Conservation (phyloP, 768 basidiomycete species). For the Mycena olivaceomarginata region DNA sequence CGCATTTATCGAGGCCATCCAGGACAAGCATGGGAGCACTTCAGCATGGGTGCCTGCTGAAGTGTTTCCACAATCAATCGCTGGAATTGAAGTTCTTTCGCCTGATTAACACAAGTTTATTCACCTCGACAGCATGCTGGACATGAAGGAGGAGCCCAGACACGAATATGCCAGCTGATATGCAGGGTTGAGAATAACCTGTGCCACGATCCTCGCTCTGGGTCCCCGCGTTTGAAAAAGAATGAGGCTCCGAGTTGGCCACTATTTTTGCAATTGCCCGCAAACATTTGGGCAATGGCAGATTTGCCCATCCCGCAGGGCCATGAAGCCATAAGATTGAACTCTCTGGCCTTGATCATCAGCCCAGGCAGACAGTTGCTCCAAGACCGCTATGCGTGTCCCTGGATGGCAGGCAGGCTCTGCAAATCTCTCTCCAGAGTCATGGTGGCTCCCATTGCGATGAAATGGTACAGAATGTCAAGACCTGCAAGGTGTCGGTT, state of each 20-base stretch:
- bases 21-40: no score
- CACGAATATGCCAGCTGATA: conserved; percentile 47
- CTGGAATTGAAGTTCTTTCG: conserved; percentile 34
- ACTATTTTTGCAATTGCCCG: conserved; percentile 36
- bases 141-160: conserved; percentile 31
- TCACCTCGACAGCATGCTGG: conserved; percentile 30
- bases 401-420: no score
- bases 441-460: no score
- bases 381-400: no score
- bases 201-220: conserved; percentile 46
- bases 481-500: no score
- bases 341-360: background rate
- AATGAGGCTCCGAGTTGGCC: conserved; percentile 52
- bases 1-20: background rate
- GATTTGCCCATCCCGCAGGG: conserved; percentile 49
- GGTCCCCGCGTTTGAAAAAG: conserved; percentile 56
- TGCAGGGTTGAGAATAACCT: conserved; percentile 52
- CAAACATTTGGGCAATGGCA: no score
- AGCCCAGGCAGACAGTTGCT: no score
- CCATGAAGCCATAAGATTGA: no score
- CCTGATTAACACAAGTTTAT: no score
- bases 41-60: background rate
- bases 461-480: no score
- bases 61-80: conserved; percentile 42
- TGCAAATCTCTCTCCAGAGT: conserved; percentile 21